phyloP scores from a whole-genome alignment of 2,329 filamentous ascomycete species.

The Sporothrix phasma region DNA sequence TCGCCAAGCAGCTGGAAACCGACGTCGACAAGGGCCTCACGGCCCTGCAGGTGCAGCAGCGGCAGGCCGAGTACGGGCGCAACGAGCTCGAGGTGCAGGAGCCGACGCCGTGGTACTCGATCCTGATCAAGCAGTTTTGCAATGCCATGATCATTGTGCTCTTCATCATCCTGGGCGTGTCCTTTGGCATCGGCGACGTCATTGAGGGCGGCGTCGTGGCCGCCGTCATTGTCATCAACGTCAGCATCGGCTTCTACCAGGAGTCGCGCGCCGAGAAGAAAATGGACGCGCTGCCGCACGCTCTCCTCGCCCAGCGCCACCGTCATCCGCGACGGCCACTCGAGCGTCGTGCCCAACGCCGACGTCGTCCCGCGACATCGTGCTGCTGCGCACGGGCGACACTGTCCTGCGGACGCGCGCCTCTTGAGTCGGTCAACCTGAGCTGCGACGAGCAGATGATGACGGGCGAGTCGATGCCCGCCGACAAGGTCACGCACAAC shows the following conservation, averaged over 20 bases:
- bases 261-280: slow-evolving; percentile 57
- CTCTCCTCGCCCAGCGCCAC: slow-evolving; percentile 53
- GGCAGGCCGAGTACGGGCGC: slow-evolving; percentile 49
- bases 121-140: slow-evolving; percentile 60
- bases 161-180: slow-evolving; percentile 64
- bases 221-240: slow-evolving; percentile 46
- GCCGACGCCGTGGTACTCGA: slow-evolving; percentile 60
- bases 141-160: slow-evolving; percentile 67
- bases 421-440: slow-evolving; percentile 64
- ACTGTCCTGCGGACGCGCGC: slow-evolving; percentile 65
- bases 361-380: slow-evolving; percentile 61
- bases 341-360: slow-evolving; percentile 46
- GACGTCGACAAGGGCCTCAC: slow-evolving; percentile 58
- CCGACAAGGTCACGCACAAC: slow-evolving; percentile 52
- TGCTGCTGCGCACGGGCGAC: slow-evolving; percentile 59
- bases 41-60: slow-evolving; percentile 46
- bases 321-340: slow-evolving; percentile 50
- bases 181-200: slow-evolving; percentile 50
- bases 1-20: slow-evolving; percentile 51
- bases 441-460: slow-evolving; percentile 69
- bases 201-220: slow-evolving; percentile 28
- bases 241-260: slow-evolving; percentile 57
- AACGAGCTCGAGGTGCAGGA: slow-evolving; percentile 64
- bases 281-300: slow-evolving; percentile 53
- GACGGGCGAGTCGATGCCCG: slow-evolving; percentile 65